A percentile compares a stretch with the other conserved stretches of the same genome.
These are phyloP conservation scores for Heimioporus punctisporus DNA, from an alignment of 1,284 basidiomycete genomes.

Conservation along the genomic window DNA sequence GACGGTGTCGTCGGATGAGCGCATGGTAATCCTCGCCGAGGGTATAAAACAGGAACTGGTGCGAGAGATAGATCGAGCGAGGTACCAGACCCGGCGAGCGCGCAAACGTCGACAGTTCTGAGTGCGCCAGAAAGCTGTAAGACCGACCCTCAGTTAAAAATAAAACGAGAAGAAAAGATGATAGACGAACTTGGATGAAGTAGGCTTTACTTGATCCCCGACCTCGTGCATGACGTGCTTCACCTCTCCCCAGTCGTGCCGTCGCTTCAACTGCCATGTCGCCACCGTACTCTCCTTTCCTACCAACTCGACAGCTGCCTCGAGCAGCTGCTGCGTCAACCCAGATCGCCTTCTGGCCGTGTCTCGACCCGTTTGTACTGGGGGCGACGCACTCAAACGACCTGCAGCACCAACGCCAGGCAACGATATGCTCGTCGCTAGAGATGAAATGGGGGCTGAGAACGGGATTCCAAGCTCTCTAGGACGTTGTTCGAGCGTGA, in stretches of 20 bases:
- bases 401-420: constrained; percentile 42
- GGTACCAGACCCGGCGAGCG: constrained; percentile 62
- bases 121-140: constrained; percentile 68
- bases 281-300: constrained; percentile 60
- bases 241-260: constrained; percentile 56
- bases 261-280: constrained; percentile 66
- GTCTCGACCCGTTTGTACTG: constrained; percentile 7
- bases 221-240: constrained; percentile 36
- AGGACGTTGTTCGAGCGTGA: constrained; percentile 45
- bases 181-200: constrained; percentile 19
- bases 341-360: constrained; percentile 30
- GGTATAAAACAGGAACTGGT: constrained; percentile 72
- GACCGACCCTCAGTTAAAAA: background rate
- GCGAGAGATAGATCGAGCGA: constrained; percentile 58
- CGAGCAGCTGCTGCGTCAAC: constrained; percentile 38
- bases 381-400: constrained; percentile 27
- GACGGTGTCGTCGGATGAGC: constrained; percentile 66
- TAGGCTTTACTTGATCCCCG: constrained; percentile 7
- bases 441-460: constrained; percentile 35
- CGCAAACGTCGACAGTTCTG: constrained; percentile 78
- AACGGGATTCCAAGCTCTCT: constrained; percentile 32
- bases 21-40: constrained; percentile 82
- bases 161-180: background rate
- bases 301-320: constrained; percentile 41
- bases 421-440: constrained; percentile 46